Conservation (phyloP, 1,284 basidiomycete species). For the Melampsora americana region DNA sequence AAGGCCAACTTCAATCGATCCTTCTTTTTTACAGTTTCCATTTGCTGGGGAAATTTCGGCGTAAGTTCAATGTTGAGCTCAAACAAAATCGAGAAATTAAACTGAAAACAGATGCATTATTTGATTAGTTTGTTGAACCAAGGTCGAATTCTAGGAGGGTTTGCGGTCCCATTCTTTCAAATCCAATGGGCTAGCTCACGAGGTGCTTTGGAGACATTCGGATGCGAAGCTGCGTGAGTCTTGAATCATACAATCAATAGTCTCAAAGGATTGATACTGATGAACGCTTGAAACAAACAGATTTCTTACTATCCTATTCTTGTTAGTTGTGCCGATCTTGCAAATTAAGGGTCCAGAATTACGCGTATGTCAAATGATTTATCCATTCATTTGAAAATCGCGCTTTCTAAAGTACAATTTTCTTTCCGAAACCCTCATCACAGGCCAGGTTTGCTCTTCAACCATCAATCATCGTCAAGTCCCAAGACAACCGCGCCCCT, state of each 20-base stretch:
- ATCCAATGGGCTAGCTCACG: constrained; percentile 55
- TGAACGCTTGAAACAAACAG: constrained; percentile 63
- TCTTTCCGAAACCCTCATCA: no score
- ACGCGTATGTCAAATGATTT: constrained; percentile 48
- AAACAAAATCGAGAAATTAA: constrained; percentile 46
- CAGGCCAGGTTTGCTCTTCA: no score
- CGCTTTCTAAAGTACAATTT: no score
- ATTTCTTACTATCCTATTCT: constrained; percentile 60
- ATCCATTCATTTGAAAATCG: neutral
- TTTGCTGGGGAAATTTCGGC: constrained; percentile 38
- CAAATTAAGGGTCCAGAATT: constrained; percentile 59
- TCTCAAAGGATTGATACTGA: constrained; percentile 44
- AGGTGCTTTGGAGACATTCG: constrained; percentile 23
- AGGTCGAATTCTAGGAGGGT: constrained; percentile 62
- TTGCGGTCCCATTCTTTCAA: constrained; percentile 66
- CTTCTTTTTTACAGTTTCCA: constrained; percentile 55
- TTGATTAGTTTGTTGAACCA: constrained; percentile 61
- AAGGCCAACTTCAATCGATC: constrained; percentile 53
- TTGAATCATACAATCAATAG: no score
- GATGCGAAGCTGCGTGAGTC: constrained; percentile 41
- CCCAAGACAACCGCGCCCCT: no score
- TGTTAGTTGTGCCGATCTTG: constrained; percentile 60
- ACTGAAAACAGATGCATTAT: neutral
- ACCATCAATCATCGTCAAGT: no score
- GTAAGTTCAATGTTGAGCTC: neutral